Conservation (phyloP, 495 filamentous ascomycete species). For the Annulohypoxylon moriforme region DNA sequence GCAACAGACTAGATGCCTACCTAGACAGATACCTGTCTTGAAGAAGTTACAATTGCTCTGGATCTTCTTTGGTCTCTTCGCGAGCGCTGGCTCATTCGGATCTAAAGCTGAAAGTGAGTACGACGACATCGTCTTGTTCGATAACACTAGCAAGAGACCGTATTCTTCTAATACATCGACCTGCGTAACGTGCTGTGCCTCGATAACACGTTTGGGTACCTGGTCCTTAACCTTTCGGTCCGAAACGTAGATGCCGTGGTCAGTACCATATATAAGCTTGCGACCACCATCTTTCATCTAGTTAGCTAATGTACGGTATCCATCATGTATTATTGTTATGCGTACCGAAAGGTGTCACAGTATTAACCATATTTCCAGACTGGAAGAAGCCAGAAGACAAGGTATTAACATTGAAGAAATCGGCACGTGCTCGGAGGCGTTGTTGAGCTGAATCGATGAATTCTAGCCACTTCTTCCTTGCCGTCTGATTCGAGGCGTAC, state of each 20-base stretch:
- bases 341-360: constrained; percentile 88
- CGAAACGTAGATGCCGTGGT: constrained; percentile 89
- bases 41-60: constrained; percentile 98
- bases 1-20: constrained; percentile 92
- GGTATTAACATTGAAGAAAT: constrained; percentile 91
- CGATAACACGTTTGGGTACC: constrained; percentile 84
- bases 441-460: constrained; percentile 91
- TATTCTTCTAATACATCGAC: constrained; percentile 97
- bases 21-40: constrained; percentile 94
- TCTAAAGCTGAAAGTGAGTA: constrained; percentile 87
- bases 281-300: constrained; percentile 79
- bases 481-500: constrained; percentile 81
- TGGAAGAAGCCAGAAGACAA: constrained; percentile 89
- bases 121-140: constrained; percentile 89
- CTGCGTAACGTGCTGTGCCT: constrained; percentile 88
- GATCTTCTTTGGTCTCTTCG: constrained; percentile 95
- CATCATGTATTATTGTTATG: not conserved
- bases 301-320: constrained; percentile 48
- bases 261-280: constrained; percentile 93
- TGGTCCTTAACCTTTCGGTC: constrained; percentile 86
- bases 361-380: constrained; percentile 84
- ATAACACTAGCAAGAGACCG: constrained; percentile 87
- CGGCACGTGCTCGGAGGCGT: constrained; percentile 83
- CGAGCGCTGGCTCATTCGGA: constrained; percentile 77
- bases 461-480: constrained; percentile 94